Base-by-base conservation (phyloP, 108 stramenopile genomes). In the Pseudonitzschia multiseries region DNA sequence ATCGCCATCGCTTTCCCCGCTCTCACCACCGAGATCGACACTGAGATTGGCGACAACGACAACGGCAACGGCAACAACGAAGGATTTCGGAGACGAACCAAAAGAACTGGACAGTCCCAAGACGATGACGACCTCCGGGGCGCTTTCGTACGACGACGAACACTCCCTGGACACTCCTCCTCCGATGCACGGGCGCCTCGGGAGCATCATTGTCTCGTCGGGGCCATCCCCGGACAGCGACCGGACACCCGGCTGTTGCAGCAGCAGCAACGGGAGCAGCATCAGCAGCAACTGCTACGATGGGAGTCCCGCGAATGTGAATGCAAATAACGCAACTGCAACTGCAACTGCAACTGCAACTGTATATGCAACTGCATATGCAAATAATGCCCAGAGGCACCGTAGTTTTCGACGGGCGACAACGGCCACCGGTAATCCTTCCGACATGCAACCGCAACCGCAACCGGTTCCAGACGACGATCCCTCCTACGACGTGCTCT, bases 81-180 rank as follows among this genome's bases (percentile, higher is more conserved):
- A 36, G 18, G 61, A 33, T 12, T 3, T 17, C 29, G 33, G 29
- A 18, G 61, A 33, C 14, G 61, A 62, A 62, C 36, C 28, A 62
- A 41, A 62, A 41, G 61, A 62, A 15, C 8, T 62, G 28, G 61
- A 40, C n/a, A 62, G 33, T 62, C 61, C 61, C 0, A 31, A 6
- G 61, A 62, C 36, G 14, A 20, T 18, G 10, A n/a, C 33, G 29
- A n/a, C 29, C 10, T 21, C 61, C 12, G 15, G 29, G 18, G 0
- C 40, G 1, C 36, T 14, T 8, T 62, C 61, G 28, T 62, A 28
- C 32, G 61, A 28, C 32, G 61, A 62, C 61, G 61, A 33, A 62
- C 61, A 62, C 6, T 62, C 31, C 29, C 0, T 41, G 10, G 18
- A 21, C 27, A 62, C 61, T 33, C 40, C 32, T 62, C 32, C 40